Evolutionary conservation across 106 monocot genomes (phyloP).

Genomic region (Amphibolis antarctica): DNA sequence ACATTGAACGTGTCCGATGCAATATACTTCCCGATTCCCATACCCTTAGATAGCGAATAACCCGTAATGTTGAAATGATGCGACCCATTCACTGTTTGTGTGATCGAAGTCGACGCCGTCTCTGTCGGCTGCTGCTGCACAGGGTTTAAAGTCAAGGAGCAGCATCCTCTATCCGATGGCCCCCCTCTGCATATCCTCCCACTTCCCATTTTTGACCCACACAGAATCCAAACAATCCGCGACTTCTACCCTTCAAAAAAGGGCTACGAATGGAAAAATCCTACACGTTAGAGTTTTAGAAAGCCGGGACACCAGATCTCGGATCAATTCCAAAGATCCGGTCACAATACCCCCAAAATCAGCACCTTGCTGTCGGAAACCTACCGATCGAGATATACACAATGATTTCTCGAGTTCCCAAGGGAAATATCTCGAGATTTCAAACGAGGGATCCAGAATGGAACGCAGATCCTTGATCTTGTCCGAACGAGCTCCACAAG

Average conservation of each 20-base stretch:
- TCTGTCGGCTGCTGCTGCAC: constrained; percentile 8
- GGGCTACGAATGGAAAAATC: no score
- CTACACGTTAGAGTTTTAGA: no score
- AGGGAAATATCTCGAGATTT: background rate
- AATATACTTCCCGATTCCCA: constrained; percentile 20
- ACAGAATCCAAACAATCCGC: no score
- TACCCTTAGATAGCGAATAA: constrained; percentile 18
- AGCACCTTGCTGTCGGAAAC: no score
- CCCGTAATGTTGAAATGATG: constrained; percentile 28
- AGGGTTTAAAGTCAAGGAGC: background rate
- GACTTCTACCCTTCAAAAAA: no score
- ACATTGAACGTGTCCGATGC: constrained; percentile 18
- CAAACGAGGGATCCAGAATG: no score
- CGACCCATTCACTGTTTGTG: constrained; percentile 19
- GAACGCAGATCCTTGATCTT: no score
- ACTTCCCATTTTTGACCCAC: background rate
- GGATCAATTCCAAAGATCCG: no score
- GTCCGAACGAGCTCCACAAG: background rate
- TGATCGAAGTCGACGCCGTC: constrained; percentile 20
- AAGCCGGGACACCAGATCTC: no score
- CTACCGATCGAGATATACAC: no score
- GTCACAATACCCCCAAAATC: no score
- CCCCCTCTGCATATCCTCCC: background rate
- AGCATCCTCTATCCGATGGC: background rate
- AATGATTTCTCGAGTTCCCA: background rate